Percentiles rank a stretch among this genome's conserved stretches.
Evolutionary conservation across 2,329 filamentous ascomycete genomes (phyloP).

Genomic region (Colletotrichum australisinense): DNA sequence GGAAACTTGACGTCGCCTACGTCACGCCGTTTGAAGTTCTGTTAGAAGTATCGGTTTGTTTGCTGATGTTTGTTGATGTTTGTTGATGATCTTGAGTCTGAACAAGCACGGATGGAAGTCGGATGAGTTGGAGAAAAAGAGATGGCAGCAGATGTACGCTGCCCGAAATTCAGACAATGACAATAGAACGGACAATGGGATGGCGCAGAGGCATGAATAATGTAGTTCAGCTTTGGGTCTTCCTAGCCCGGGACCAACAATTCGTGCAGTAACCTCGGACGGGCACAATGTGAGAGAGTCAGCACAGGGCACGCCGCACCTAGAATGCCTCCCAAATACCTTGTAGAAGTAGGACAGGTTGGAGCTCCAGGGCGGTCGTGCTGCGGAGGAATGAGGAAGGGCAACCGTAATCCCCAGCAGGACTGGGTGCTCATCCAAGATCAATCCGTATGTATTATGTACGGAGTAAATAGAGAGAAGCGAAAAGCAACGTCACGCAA

Average conservation of each 20-base stretch:
- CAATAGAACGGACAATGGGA: not conserved
- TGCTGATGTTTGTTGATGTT: not conserved
- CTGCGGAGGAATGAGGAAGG: not conserved
- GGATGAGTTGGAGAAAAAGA: not conserved
- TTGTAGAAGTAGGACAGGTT: not conserved
- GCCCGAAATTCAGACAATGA: not conserved
- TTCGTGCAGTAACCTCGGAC: conserved; percentile 23
- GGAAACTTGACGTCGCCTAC: conserved; percentile 2
- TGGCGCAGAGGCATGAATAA: conserved; percentile 7
- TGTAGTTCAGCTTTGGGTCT: conserved; percentile 1
- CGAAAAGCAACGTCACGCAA: not conserved
- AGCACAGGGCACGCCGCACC: conserved; percentile 15
- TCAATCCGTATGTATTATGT: no score
- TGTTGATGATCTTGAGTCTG: not conserved
- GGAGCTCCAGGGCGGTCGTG: not conserved
- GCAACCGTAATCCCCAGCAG: not conserved
- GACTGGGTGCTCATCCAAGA: not conserved
- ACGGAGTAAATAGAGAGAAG: not conserved
- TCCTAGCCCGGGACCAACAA: not conserved
- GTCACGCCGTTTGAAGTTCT: not conserved
- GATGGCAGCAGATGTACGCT: not conserved
- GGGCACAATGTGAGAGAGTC: not conserved
- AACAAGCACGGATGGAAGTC: not conserved
- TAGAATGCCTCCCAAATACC: not conserved
- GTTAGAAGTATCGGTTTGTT: not conserved